phyloP scores from a whole-genome alignment of 2,329 filamentous ascomycete genomes.

The Fusarium redolens region DNA sequence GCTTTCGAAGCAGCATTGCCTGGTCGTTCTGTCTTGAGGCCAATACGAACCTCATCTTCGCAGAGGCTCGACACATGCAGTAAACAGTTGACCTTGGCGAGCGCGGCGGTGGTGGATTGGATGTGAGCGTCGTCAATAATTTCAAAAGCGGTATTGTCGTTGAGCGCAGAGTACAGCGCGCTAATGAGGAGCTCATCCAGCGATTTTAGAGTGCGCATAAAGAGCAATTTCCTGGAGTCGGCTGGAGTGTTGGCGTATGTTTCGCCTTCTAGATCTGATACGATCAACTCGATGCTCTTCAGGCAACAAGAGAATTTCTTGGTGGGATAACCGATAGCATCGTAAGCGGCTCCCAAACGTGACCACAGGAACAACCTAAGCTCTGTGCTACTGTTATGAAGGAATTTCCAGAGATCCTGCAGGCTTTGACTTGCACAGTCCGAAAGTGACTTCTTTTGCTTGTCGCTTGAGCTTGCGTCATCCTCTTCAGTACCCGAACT shows the following conservation, averaged over 20 bases:
- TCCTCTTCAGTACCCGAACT: conserved; percentile 31
- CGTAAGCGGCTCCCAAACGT: conserved; percentile 89
- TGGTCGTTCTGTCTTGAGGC: conserved; percentile 71
- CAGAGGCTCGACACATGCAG: conserved; percentile 83
- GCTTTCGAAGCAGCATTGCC: conserved; percentile 66
- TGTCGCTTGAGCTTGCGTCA: conserved; percentile 22
- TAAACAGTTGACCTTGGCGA: conserved; percentile 78
- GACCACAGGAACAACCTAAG: conserved; percentile 90
- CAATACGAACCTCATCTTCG: conserved; percentile 87
- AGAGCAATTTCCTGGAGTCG: conserved; percentile 74
- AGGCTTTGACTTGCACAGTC: conserved; percentile 68
- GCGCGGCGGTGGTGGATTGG: conserved; percentile 74
- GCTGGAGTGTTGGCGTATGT: conserved; percentile 69
- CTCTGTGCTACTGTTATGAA: conserved; percentile 83
- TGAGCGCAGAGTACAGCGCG: conserved; percentile 74
- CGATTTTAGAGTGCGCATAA: conserved; percentile 82
- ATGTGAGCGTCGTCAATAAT: conserved; percentile 86
- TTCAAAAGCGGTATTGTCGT: conserved; percentile 78
- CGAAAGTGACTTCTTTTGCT: conserved; percentile 55
- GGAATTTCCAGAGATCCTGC: conserved; percentile 85
- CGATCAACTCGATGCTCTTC: conserved; percentile 85
- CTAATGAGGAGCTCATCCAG: conserved; percentile 81
- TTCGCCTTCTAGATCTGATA: conserved; percentile 71
- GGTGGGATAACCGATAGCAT: conserved; percentile 83
- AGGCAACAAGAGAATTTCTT: conserved; percentile 91